phyloP scores from a whole-genome alignment of 2,329 filamentous ascomycete genomes.

The Curvularia sp. region DNA sequence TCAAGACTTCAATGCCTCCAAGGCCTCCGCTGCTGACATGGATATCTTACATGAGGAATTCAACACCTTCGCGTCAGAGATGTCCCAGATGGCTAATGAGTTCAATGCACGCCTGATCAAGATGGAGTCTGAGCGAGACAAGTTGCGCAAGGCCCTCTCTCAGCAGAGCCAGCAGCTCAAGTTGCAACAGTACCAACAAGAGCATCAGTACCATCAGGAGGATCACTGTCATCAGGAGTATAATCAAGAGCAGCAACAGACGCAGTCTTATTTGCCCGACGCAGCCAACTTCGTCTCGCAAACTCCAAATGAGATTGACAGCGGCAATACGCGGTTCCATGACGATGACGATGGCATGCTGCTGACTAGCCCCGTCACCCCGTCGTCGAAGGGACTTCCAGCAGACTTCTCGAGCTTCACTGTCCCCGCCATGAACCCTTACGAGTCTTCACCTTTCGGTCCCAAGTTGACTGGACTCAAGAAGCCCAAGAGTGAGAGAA shows the following conservation, averaged over 20 bases:
- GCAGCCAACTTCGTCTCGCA: background rate
- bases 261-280: background rate
- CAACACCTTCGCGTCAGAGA: background rate
- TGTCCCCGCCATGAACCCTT: background rate
- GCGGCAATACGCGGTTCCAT: background rate
- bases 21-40: too few species aligned
- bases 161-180: background rate
- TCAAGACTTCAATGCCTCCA: too few species aligned
- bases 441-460: background rate
- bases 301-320: background rate
- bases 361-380: conserved; percentile 6
- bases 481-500: conserved; percentile 2
- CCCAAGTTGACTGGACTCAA: background rate
- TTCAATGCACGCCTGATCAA: conserved; percentile 97
- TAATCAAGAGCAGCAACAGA: too few species aligned
- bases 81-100: background rate
- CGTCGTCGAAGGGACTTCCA: background rate
- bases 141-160: conserved; percentile 32
- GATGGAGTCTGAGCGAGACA: conserved; percentile 75
- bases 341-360: background rate
- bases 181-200: too few species aligned
- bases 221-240: too few species aligned
- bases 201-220: too few species aligned
- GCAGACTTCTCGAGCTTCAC: background rate
- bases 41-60: background rate